phyloP scores from a whole-genome alignment of 345 rosid species.

The Dovyalis caffra region DNA sequence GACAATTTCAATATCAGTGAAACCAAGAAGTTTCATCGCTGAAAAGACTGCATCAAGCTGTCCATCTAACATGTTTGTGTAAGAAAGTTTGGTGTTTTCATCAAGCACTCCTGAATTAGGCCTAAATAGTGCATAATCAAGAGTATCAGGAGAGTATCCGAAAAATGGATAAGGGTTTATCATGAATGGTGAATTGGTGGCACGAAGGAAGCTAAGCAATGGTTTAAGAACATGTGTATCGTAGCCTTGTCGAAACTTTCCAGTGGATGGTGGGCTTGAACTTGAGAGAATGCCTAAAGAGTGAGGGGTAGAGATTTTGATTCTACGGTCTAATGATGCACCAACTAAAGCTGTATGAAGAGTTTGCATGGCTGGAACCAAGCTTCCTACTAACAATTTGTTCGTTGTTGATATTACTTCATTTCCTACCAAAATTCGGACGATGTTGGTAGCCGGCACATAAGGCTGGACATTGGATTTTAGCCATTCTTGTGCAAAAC shows the following conservation, averaged over 20 bases:
- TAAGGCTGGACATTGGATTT: conserved; percentile 49
- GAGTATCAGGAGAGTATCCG: conserved; percentile 57
- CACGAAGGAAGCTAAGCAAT: conserved; percentile 64
- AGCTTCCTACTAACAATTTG: conserved; percentile 39
- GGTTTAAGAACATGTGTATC: conserved; percentile 64
- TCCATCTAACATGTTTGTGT: conserved; percentile 87
- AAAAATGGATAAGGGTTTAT: conserved; percentile 89
- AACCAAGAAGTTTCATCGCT: conserved; percentile 67
- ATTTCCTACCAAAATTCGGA: conserved; percentile 79
- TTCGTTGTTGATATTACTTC: conserved; percentile 63
- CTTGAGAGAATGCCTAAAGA: conserved; percentile 64
- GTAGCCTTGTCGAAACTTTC: conserved; percentile 64
- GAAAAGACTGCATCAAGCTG: conserved; percentile 84
- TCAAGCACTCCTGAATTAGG: conserved; percentile 63
- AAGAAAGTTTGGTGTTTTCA: conserved; percentile 39
- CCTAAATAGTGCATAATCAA: conserved; percentile 73
- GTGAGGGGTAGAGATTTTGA: conserved; percentile 80
- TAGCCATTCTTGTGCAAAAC: conserved; percentile 63
- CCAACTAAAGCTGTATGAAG: conserved; percentile 66
- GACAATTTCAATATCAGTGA: conserved; percentile 65
- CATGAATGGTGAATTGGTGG: conserved; percentile 64
- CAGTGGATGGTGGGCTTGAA: conserved; percentile 73
- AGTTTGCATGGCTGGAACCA: conserved; percentile 72
- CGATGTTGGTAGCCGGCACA: conserved; percentile 60
- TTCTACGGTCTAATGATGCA: conserved; percentile 53